phyloP scores from a whole-genome alignment of 192 early-diverging fungal species.

The Funneliformis mosseae region DNA sequence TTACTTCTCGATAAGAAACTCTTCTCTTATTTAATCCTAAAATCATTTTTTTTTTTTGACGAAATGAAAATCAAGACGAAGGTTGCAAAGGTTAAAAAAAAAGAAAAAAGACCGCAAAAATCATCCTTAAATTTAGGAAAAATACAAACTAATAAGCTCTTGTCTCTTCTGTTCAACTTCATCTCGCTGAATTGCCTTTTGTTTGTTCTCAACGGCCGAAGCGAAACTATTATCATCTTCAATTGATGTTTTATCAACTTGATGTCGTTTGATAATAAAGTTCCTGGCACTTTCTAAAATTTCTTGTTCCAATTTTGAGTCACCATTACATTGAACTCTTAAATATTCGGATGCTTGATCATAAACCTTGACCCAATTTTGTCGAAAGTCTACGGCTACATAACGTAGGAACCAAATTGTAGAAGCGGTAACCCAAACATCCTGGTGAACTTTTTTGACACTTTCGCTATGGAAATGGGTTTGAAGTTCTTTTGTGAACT shows the following conservation, averaged over 20 bases:
- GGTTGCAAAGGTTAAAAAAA: neutral
- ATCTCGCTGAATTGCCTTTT: neutral
- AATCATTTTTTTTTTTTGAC: too few species aligned
- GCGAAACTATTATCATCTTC: conserved; percentile 4
- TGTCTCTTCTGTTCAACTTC: neutral
- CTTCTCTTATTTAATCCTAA: neutral
- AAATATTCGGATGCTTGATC: conserved; percentile 20
- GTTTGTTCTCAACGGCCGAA: neutral
- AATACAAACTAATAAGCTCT: neutral
- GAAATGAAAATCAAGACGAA: neutral
- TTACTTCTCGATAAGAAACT: neutral
- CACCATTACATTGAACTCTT: conserved; percentile 9
- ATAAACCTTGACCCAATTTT: conserved; percentile 1
- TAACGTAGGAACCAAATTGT: conserved; percentile 19
- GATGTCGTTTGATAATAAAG: conserved; percentile 19
- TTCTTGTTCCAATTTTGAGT: conserved; percentile 9
- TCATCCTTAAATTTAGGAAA: neutral
- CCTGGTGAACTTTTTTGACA: neutral
- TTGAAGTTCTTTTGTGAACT: neutral
- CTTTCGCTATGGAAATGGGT: conserved; percentile 11
- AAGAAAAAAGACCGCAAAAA: neutral
- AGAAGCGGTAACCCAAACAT: conserved; percentile 21
- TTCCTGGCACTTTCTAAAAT: conserved; percentile 19
- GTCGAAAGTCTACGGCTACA: conserved; percentile 8
- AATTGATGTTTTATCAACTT: conserved; percentile 9